Conservation (phyloP, 2,329 filamentous ascomycete species). For the Arachnopeziza araneosa region DNA sequence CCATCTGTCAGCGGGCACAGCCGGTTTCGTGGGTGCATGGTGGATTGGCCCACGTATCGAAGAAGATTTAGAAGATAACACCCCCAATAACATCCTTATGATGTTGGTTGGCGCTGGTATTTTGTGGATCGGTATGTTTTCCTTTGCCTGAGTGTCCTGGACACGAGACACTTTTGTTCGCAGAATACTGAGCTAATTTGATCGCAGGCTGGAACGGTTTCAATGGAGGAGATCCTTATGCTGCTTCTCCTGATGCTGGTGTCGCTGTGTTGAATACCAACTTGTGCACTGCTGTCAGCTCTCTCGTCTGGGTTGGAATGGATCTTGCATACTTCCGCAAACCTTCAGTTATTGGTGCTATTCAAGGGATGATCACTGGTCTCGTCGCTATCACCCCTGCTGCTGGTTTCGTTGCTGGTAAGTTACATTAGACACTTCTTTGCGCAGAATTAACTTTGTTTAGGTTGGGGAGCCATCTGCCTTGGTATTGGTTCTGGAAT, state of each 20-base stretch:
- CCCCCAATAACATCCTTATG: conserved; percentile 42
- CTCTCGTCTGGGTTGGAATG: conserved; percentile 41
- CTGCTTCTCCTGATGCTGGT: conserved; percentile 43
- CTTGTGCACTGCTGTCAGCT: conserved; percentile 41
- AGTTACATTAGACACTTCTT: not conserved
- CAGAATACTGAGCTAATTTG: too few relatives aligned
- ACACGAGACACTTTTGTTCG: too few relatives aligned
- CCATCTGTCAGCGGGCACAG: conserved; percentile 45
- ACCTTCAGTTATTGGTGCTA: conserved; percentile 43
- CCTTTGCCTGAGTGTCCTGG: too few relatives aligned
- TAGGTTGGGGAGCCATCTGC: conserved; percentile 43
- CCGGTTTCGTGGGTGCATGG: conserved; percentile 41
- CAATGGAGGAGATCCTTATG: conserved; percentile 47
- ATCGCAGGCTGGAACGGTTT: conserved; percentile 44
- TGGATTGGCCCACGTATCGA: conserved; percentile 43
- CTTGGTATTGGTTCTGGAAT: conserved; percentile 40
- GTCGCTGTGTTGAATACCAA: conserved; percentile 48
- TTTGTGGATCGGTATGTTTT: conserved; percentile 36
- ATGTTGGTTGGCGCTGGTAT: conserved; percentile 44
- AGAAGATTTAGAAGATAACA: conserved; percentile 38
- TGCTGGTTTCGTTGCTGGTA: conserved; percentile 42
- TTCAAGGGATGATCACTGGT: conserved; percentile 47
- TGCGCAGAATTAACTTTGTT: not conserved
- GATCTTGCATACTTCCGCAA: conserved; percentile 43
- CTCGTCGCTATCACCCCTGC: conserved; percentile 47